Evolutionary conservation across 2,329 filamentous ascomycete species (phyloP), one percentile per base, ranked within the genome.

Genomic region (Apiospora malaysiana): DNA sequence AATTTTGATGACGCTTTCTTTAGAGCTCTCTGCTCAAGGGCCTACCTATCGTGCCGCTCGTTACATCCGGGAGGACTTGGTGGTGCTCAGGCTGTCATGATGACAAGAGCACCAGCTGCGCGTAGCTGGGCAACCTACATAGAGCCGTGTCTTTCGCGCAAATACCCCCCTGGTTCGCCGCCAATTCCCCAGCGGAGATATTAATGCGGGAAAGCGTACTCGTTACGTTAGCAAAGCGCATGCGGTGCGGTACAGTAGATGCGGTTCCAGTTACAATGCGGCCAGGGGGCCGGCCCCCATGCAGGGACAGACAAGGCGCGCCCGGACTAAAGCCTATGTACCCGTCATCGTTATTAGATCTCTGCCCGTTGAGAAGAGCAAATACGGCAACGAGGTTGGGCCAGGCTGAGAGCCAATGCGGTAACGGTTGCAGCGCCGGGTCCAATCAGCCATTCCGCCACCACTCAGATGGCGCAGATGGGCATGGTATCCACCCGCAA

Each of bases 281-380:
- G 27, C 40, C 42, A 45, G 42, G 42, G 12, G 40, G 40, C 40
- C 40, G 12, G 12, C 9, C 40, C 2, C 42, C 40, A 45, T 67
- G 65, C 65, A 67, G 65, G 65, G 40, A 21, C 43, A 32, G 40
- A 27, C 43, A 32, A 18, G 23, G 23, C 40, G 25, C 65, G n/a
- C 23, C 43, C 40, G 40, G n/a, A 46, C 43, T n/a, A 67, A 67
- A 45, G 40, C 14, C 65, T 46, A 67, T 67, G 65, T 67, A 46
- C 65, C 65, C 65, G 65, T 67, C 65, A 67, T 67, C 23, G 40
- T 67, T 63, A 63, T 63, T 56, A 25, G 49, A 32, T 5, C 49
- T 25, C 40, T 21, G 25, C 14, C 14, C 25, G 27, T 59, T 21
- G 51, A 7, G 21, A 37, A n/a, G 27, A 21, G 27, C 51, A 59